phyloP scores from a whole-genome alignment of 2,329 filamentous ascomycete genomes.

The Colletotrichum abscissum region DNA sequence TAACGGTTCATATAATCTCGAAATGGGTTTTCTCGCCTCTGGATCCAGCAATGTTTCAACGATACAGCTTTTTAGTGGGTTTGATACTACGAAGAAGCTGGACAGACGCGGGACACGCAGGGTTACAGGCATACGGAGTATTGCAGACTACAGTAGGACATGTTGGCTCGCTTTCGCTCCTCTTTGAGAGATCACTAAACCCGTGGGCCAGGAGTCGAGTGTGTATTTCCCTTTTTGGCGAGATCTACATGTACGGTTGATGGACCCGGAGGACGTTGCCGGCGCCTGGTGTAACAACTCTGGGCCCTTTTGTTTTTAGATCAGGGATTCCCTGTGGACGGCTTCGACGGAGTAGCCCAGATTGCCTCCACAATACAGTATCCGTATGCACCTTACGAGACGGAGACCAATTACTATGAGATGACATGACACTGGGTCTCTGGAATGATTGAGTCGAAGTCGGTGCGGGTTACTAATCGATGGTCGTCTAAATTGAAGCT shows the following conservation, averaged over 20 bases:
- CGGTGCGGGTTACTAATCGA: background rate
- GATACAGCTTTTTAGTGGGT: background rate
- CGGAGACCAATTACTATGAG: background rate
- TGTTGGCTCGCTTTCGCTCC: background rate
- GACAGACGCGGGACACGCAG: background rate
- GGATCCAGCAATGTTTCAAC: constrained; percentile 2
- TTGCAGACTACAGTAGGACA: background rate
- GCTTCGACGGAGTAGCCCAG: too few relatives aligned
- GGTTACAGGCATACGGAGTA: background rate
- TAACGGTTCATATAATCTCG: background rate
- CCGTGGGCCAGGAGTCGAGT: background rate
- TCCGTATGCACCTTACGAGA: background rate
- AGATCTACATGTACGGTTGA: background rate
- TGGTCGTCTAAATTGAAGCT: background rate
- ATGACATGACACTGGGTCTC: background rate
- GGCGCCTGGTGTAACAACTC: background rate
- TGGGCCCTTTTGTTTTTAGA: background rate
- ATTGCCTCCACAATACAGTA: too few relatives aligned
- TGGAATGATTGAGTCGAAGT: background rate
- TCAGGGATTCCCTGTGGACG: background rate
- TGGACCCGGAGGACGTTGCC: background rate
- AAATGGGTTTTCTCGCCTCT: background rate
- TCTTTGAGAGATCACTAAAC: background rate
- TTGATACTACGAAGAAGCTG: background rate
- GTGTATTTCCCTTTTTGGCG: background rate